These are phyloP conservation scores for Polychytrium aggregatum DNA, from an alignment of 192 early-diverging fungal genomes.

Conservation along the genomic window DNA sequence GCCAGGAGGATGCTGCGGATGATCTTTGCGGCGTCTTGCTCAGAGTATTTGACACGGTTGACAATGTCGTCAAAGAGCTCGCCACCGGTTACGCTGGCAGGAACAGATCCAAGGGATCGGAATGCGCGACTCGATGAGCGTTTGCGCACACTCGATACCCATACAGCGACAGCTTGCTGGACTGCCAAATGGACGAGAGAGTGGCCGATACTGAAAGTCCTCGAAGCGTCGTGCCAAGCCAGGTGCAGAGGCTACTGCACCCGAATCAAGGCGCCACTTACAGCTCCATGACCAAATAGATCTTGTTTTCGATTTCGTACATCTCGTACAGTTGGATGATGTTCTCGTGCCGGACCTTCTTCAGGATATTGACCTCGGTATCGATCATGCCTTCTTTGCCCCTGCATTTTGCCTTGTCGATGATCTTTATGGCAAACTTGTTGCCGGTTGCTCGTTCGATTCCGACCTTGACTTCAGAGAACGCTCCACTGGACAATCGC, in stretches of 20 bases:
- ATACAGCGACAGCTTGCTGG: too few species aligned
- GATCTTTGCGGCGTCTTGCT: slow-evolving; percentile 66
- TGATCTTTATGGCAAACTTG: slow-evolving; percentile 75
- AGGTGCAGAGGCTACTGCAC: too few species aligned
- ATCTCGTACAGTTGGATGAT: slow-evolving; percentile 46
- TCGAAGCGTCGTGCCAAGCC: too few species aligned
- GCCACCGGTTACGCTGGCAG: slow-evolving; percentile 62
- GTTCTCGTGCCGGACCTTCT: slow-evolving; percentile 54
- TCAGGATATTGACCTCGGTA: slow-evolving; percentile 68
- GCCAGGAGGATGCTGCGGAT: slow-evolving; percentile 70
- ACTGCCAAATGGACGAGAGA: too few species aligned
- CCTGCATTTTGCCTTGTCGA: slow-evolving; percentile 63
- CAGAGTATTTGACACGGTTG: slow-evolving; percentile 57
- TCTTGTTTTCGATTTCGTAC: slow-evolving; percentile 42
- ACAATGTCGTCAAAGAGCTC: slow-evolving; percentile 92
- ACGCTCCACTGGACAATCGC: slow-evolving; percentile 35
- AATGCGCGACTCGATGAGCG: too few species aligned
- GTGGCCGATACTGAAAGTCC: too few species aligned
- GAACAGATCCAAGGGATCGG: too few species aligned
- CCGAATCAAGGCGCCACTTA: slow-evolving; percentile 19
- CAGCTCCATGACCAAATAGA: slow-evolving; percentile 50
- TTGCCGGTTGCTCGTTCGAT: slow-evolving; percentile 51
- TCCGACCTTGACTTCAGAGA: slow-evolving; percentile 65
- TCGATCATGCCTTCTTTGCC: slow-evolving; percentile 66
- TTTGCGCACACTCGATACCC: too few species aligned